Conservation (phyloP, 169 alveolate species). For the Plasmodium falciparum region DNA sequence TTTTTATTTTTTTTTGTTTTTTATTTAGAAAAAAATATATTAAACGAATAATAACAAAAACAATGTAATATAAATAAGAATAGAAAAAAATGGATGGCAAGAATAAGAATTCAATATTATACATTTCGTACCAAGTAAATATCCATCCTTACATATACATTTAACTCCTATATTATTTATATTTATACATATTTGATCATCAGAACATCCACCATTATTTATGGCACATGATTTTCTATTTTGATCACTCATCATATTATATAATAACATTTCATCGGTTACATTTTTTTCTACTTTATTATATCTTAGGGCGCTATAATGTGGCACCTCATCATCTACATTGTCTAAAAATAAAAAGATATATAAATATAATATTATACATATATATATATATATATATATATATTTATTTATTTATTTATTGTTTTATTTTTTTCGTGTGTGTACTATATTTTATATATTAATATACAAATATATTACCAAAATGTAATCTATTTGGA, state of each 20-base stretch:
- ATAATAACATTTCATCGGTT: constrained; percentile 5
- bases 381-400: no score
- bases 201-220: constrained; percentile 34
- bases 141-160: constrained; percentile 49
- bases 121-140: constrained; percentile 10
- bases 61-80: background rate
- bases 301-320: constrained; percentile 7
- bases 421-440: no score
- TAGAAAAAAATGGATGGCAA: background rate
- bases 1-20: background rate
- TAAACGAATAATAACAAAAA: background rate
- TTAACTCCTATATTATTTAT: constrained; percentile 3
- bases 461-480: no score
- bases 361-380: background rate
- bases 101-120: constrained; percentile 4
- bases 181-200: constrained; percentile 37
- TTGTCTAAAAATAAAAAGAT: background rate
- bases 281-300: constrained; percentile 12
- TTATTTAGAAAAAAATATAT: background rate
- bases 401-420: no score
- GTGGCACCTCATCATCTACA: background rate
- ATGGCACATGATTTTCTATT: constrained; percentile 19
- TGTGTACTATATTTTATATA: no score
- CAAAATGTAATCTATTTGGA: no score
- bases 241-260: background rate